Conservation (phyloP, 192 early-diverging fungal species). For the Coemansia sp. region DNA sequence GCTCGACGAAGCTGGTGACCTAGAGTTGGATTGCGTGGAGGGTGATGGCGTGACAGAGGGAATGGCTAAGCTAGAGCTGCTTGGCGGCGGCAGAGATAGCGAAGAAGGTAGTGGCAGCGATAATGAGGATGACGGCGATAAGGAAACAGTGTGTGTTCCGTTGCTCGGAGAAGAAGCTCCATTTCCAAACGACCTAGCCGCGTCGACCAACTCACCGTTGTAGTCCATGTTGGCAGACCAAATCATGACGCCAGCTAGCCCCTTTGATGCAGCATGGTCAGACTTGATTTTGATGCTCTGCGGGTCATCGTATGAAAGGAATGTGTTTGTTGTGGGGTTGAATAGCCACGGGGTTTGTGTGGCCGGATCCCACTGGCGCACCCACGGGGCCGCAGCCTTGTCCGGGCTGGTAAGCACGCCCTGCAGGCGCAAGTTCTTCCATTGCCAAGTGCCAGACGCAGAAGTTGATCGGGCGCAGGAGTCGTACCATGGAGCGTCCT, state of each 20-base stretch:
- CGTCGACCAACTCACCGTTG: conserved; percentile 60
- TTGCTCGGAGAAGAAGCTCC: neutral
- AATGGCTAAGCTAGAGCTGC: neutral
- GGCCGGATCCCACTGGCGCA: conserved; percentile 58
- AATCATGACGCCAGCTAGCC: conserved; percentile 65
- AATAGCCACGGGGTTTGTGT: conserved; percentile 73
- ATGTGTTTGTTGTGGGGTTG: conserved; percentile 58
- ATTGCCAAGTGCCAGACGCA: conserved; percentile 67
- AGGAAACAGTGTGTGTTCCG: neutral
- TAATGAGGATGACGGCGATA: neutral
- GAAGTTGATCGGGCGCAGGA: conserved; percentile 49
- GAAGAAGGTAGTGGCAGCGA: neutral
- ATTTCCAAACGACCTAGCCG: conserved; percentile 24
- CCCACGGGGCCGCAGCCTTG: conserved; percentile 61
- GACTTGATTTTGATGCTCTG: conserved; percentile 65
- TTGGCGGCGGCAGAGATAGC: neutral
- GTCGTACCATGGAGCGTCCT: conserved; percentile 62
- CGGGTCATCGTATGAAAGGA: conserved; percentile 70
- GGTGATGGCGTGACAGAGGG: neutral
- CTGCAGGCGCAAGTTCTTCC: conserved; percentile 60
- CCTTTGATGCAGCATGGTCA: conserved; percentile 53
- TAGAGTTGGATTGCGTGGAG: no score
- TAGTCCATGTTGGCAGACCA: conserved; percentile 53
- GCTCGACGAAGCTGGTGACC: no score
- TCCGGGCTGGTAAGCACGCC: conserved; percentile 47